Percentiles rank a stretch among this genome's conserved stretches.
Evolutionary conservation across 148 eudicot genomes (phyloP).

Genomic region (Polygonum maritimum): DNA sequence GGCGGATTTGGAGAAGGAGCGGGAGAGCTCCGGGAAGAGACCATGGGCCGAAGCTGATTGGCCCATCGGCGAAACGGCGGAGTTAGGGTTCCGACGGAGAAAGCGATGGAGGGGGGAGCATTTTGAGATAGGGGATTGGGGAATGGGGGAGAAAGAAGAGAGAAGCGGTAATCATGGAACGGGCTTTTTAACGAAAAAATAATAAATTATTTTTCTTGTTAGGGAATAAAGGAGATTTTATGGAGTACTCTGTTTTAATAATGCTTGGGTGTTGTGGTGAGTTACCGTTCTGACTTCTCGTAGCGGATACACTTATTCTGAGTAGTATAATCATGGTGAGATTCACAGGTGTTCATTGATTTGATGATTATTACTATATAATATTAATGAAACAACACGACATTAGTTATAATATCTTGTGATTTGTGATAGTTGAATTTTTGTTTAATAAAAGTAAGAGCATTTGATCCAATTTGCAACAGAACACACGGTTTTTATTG

Average conservation of each 20-base stretch:
- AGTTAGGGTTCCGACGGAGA: conserved; percentile 11
- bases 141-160: neutral
- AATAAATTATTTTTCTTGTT: neutral
- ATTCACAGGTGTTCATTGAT: no score
- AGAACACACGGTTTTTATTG: no score
- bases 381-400: no score
- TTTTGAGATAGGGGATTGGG: neutral
- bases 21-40: conserved; percentile 10
- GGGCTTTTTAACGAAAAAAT: neutral
- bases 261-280: neutral
- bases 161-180: conserved; percentile 5
- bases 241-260: neutral
- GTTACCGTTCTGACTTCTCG: neutral
- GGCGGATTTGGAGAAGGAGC: conserved; percentile 9
- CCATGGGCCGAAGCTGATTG: conserved; percentile 10
- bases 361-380: no score
- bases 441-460: no score
- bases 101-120: neutral
- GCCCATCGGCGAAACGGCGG: conserved; percentile 8
- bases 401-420: no score
- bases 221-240: neutral
- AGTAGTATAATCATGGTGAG: no score
- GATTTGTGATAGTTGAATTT: no score
- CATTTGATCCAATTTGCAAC: no score
- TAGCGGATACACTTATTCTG: no score